A percentile compares a stretch with the other conserved stretches of the same genome.
These are phyloP conservation scores for Peniophora sp. DNA, from an alignment of 1,284 basidiomycete genomes.

Conservation along the genomic window DNA sequence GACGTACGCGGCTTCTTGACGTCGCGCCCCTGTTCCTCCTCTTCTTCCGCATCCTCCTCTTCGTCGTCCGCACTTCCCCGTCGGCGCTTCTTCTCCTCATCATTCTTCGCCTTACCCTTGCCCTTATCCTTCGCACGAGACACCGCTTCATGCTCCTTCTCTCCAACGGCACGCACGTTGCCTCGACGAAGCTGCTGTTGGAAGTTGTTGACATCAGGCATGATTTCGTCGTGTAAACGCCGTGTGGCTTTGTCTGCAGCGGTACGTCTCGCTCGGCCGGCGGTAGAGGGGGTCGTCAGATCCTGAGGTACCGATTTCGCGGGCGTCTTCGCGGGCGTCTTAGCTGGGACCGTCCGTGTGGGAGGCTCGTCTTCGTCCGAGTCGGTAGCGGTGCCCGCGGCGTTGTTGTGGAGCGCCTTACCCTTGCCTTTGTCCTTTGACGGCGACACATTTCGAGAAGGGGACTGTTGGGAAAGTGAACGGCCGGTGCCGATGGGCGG, in stretches of 20 bases:
- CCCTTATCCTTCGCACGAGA: conserved; percentile 4
- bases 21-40: conserved; percentile 21
- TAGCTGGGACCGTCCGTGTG: too few species aligned
- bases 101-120: conserved; percentile 14
- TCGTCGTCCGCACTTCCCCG: conserved; percentile 19
- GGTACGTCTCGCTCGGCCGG: conserved; percentile 31
- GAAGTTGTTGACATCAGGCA: conserved; percentile 68
- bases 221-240: conserved; percentile 56
- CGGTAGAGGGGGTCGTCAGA: conserved; percentile 8
- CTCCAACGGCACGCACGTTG: conserved; percentile 20
- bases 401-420: too few species aligned
- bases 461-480: not conserved
- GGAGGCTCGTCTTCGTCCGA: too few species aligned
- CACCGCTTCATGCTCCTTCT: conserved; percentile 19
- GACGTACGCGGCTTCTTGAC: conserved; percentile 25
- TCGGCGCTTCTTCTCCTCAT: conserved; percentile 18
- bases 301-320: too few species aligned
- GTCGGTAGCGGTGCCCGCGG: too few species aligned
- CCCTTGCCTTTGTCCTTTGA: conserved; percentile 1
- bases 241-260: conserved; percentile 64
- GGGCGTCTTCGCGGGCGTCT: too few species aligned
- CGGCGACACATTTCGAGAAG: not conserved
- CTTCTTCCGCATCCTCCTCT: conserved; percentile 19
- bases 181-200: conserved; percentile 53
- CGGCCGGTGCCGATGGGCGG: conserved; percentile 13